Conservation (phyloP, 495 filamentous ascomycete species). For the Aspergillus panamensis region DNA sequence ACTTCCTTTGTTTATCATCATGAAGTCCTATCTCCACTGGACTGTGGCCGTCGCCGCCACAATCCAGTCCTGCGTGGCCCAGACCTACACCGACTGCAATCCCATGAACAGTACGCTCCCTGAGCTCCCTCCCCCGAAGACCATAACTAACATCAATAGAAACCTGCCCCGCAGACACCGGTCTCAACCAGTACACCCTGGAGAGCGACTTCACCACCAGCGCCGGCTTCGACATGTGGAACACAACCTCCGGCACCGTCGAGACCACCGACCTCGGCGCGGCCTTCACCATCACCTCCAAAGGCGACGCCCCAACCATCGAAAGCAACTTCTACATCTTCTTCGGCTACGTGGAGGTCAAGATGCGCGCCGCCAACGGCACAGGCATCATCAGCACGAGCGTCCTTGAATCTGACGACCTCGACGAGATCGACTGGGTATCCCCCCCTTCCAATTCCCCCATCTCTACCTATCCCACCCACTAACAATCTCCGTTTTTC, state of each 20-base stretch:
- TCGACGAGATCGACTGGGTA: slow-evolving; percentile 95
- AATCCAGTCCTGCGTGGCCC: slow-evolving; percentile 20
- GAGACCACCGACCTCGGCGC: slow-evolving; percentile 51
- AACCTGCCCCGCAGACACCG: slow-evolving; percentile 60
- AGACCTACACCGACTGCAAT: slow-evolving; percentile 45
- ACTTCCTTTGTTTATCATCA: not conserved
- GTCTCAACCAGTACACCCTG: slow-evolving; percentile 53
- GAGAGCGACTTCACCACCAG: slow-evolving; percentile 64
- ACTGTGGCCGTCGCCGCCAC: slow-evolving; percentile 6
- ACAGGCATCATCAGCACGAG: slow-evolving; percentile 74
- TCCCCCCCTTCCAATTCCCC: slow-evolving; percentile 22
- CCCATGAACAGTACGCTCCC: slow-evolving; percentile 28
- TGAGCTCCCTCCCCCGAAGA: not conserved
- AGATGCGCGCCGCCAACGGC: slow-evolving; percentile 68
- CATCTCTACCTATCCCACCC: too few species aligned
- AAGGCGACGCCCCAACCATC: slow-evolving; percentile 72
- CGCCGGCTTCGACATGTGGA: slow-evolving; percentile 53
- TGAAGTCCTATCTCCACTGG: slow-evolving; percentile 4
- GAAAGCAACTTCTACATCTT: slow-evolving; percentile 72
- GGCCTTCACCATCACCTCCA: slow-evolving; percentile 65
- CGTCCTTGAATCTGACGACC: slow-evolving; percentile 79
- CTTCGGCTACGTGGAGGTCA: slow-evolving; percentile 68
- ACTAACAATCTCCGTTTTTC: too few species aligned
- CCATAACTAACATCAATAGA: slow-evolving; percentile 20
- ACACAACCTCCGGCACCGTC: slow-evolving; percentile 55